phyloP scores from a whole-genome alignment of 2,329 filamentous ascomycete species.

The Ustilaginoidea virens region DNA sequence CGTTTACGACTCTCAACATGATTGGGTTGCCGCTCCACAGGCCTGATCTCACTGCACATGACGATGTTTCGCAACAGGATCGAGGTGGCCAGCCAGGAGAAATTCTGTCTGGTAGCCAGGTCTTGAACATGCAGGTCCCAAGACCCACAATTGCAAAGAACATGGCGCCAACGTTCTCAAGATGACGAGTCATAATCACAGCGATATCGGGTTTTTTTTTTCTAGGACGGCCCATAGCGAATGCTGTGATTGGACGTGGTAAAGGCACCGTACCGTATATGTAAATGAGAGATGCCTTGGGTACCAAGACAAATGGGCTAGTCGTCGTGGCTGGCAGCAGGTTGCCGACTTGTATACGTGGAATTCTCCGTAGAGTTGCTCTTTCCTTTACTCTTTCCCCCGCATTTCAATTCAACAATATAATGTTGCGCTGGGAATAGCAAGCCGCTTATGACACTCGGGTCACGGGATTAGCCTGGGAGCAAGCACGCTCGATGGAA shows the following conservation, averaged over 20 bases:
- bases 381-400: neutral
- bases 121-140: slow-evolving; percentile 62
- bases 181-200: slow-evolving; percentile 50
- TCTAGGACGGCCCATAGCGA: slow-evolving; percentile 47
- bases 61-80: slow-evolving; percentile 42
- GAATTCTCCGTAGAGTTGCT: slow-evolving; percentile 3
- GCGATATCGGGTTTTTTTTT: slow-evolving; percentile 57
- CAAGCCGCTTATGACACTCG: slow-evolving; percentile 9
- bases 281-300: slow-evolving; percentile 62
- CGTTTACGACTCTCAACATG: slow-evolving; percentile 53
- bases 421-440: neutral
- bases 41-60: slow-evolving; percentile 44
- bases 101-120: slow-evolving; percentile 46
- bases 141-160: slow-evolving; percentile 64
- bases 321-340: slow-evolving; percentile 54
- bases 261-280: slow-evolving; percentile 53
- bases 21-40: slow-evolving; percentile 47
- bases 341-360: slow-evolving; percentile 45
- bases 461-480: slow-evolving; percentile 42
- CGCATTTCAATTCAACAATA: neutral
- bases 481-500: slow-evolving; percentile 48
- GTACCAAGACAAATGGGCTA: slow-evolving; percentile 41
- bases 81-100: slow-evolving; percentile 28
- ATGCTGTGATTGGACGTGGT: slow-evolving; percentile 35
- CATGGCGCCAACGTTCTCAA: slow-evolving; percentile 63